Evolutionary conservation across 495 filamentous ascomycete species (phyloP).

Genomic region (Penicillium simplicissimum): DNA sequence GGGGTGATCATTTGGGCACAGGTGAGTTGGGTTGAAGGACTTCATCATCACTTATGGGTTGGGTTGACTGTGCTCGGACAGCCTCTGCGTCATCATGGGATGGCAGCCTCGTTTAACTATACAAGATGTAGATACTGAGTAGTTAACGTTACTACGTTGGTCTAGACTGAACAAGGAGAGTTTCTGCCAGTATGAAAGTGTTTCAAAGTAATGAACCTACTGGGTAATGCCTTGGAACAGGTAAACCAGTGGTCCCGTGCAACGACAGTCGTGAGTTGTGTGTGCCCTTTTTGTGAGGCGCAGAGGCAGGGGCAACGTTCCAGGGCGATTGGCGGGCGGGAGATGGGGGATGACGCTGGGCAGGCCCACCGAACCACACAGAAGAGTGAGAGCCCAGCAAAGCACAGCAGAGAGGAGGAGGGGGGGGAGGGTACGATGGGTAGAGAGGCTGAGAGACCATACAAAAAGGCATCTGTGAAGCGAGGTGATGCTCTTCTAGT

Average conservation of each 20-base stretch:
- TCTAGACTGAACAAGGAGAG: neutral
- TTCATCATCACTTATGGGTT: neutral
- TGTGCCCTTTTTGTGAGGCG: constrained; percentile 20
- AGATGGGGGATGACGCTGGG: constrained; percentile 47
- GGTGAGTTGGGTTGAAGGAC: neutral
- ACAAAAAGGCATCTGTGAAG: neutral
- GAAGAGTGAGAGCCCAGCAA: constrained; percentile 22
- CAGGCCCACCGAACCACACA: constrained; percentile 54
- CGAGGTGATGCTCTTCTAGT: neutral
- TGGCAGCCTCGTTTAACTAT: neutral
- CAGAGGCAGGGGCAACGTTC: constrained; percentile 15
- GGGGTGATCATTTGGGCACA: constrained; percentile 1
- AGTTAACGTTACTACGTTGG: no score
- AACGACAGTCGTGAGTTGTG: neutral
- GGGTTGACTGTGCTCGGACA: constrained; percentile 1
- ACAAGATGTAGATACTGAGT: neutral
- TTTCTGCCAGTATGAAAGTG: neutral
- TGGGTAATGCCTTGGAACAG: neutral
- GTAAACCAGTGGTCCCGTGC: neutral
- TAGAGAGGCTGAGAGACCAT: neutral
- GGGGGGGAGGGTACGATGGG: constrained; percentile 2
- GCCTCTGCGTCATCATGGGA: neutral
- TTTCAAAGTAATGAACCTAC: neutral
- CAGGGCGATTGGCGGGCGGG: constrained; percentile 43
- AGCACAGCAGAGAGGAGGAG: neutral